Base-by-base conservation (phyloP, 495 filamentous ascomycete species). In the Podospora fimiseda region DNA sequence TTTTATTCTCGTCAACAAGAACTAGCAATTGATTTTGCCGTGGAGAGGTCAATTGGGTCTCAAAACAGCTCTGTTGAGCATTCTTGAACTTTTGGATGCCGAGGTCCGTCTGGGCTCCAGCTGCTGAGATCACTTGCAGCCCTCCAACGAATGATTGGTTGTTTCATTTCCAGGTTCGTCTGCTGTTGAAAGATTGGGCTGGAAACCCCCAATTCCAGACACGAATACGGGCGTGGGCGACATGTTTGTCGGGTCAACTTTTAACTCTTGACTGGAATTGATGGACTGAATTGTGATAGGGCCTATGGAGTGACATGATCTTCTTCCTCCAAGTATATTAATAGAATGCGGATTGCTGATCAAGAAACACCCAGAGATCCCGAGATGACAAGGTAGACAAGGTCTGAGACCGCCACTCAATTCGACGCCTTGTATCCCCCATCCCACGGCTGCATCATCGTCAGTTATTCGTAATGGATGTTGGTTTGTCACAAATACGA, bases 281-380 rank as follows among this genome's bases (percentile, higher is more conserved):
- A n/a, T n/a, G n/a, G n/a, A n/a, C n/a, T n/a, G n/a, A n/a, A n/a
- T n/a, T n/a, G n/a, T n/a, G n/a, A n/a, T n/a, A n/a, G n/a, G n/a
- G n/a, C n/a, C n/a, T n/a, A n/a, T n/a, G n/a, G n/a, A n/a, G n/a
- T n/a, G n/a, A n/a, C n/a, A n/a, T n/a, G n/a, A n/a, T 21, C 51
- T 39, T 39, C 27, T 42, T 37, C 45, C 27, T 39, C 33, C 16
- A 23, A 13, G 22, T 51, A 33, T 56, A 56, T 51, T 51, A 56
- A 50, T 56, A 56, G 53, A 50, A 46, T 30, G 6, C 40, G 23
- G 15, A 20, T 13, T 49, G 52, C 41, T 41, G 24, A 55, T 55
- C 38, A 44, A 20, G 23, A 43, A 43, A 13, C 14, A 13, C 22
- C 51, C 1, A 41, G 2, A 11, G n/a, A 14, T 52, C 9, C 39